Percentiles rank a stretch among this genome's conserved stretches.
Conservation (phyloP, 2,329 filamentous ascomycete species). For the Paracamarosporium sp. region DNA sequence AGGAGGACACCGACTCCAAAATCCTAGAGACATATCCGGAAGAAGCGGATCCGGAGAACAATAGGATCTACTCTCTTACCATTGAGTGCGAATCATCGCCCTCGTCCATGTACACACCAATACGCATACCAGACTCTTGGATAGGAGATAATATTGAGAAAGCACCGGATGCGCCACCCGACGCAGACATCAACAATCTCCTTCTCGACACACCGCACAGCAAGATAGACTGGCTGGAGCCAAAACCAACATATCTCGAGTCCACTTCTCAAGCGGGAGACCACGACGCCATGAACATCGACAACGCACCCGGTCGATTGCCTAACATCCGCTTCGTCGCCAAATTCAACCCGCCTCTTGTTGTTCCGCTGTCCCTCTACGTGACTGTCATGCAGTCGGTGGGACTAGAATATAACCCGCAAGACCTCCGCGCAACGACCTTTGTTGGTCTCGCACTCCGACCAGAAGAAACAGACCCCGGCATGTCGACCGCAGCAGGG, state of each 20-base stretch:
- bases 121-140: constrained; percentile 77
- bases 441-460: constrained; percentile 60
- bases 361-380: constrained; percentile 70
- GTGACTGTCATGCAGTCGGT: constrained; percentile 67
- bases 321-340: constrained; percentile 78
- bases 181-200: constrained; percentile 49
- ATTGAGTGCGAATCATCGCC: constrained; percentile 66
- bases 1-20: constrained; percentile 43
- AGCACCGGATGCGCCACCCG: constrained; percentile 42
- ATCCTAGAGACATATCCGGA: constrained; percentile 28
- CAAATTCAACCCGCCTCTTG: constrained; percentile 75
- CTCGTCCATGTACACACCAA: constrained; percentile 60
- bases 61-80: constrained; percentile 69
- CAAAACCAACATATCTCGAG: constrained; percentile 64
- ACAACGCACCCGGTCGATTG: constrained; percentile 62
- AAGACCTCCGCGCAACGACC: constrained; percentile 57
- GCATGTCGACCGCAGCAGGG: constrained; percentile 53
- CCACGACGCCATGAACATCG: constrained; percentile 61
- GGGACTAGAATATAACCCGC: constrained; percentile 61
- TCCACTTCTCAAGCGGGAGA: constrained; percentile 44
- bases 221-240: constrained; percentile 73
- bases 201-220: constrained; percentile 49
- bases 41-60: constrained; percentile 46
- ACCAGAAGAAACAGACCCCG: constrained; percentile 57
- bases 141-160: constrained; percentile 73